phyloP scores from a whole-genome alignment of 2,329 filamentous ascomycete species.

The Microthyrium microscopicum region DNA sequence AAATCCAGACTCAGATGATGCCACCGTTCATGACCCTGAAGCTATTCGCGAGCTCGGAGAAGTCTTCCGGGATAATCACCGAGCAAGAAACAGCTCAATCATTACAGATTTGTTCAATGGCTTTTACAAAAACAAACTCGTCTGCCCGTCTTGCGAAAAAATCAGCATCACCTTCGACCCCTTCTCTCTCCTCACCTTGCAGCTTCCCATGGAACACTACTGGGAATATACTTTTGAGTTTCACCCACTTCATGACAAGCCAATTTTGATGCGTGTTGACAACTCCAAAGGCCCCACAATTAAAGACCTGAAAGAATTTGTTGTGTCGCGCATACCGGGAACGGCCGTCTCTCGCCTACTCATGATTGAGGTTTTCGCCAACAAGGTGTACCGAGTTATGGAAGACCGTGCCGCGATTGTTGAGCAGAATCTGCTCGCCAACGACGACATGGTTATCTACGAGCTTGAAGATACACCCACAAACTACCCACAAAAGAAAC shows the following conservation, averaged over 20 bases:
- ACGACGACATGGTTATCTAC: constrained; percentile 51
- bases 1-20: constrained; percentile 93
- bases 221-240: constrained; percentile 64
- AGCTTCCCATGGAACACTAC: constrained; percentile 70
- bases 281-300: constrained; percentile 61
- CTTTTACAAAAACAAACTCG: constrained; percentile 94
- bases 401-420: constrained; percentile 51
- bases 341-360: constrained; percentile 48
- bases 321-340: constrained; percentile 35
- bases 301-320: constrained; percentile 46
- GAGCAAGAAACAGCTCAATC: constrained; percentile 82
- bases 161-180: constrained; percentile 98
- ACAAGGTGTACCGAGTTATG: constrained; percentile 76
- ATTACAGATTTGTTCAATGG: constrained; percentile 92
- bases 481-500: constrained; percentile 46
- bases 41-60: constrained; percentile 75
- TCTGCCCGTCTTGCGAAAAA: constrained; percentile 81
- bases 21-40: constrained; percentile 70
- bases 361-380: constrained; percentile 64
- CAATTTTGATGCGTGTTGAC: constrained; percentile 61
- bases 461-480: constrained; percentile 68
- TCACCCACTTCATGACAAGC: constrained; percentile 55
- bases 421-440: constrained; percentile 47
- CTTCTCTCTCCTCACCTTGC: constrained; percentile 85
- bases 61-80: constrained; percentile 81